phyloP scores from a whole-genome alignment of 2,329 filamentous ascomycete genomes.

The Aspergillus sp. region DNA sequence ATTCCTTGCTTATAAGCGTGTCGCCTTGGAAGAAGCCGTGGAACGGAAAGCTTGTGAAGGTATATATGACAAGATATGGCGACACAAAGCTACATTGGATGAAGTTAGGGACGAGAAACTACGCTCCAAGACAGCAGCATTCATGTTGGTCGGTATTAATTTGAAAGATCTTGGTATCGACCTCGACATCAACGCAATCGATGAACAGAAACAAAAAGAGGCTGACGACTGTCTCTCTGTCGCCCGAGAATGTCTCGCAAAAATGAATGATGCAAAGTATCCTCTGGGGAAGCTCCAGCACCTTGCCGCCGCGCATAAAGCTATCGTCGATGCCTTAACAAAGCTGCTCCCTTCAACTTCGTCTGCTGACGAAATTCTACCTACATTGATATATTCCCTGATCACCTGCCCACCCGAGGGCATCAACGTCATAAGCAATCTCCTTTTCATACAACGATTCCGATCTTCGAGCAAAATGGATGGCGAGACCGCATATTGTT shows the following conservation, averaged over 20 bases:
- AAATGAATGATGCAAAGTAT: conserved; percentile 83
- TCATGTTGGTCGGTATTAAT: conserved; percentile 87
- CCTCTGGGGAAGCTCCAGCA: conserved; percentile 88
- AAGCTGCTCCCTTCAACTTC: conserved; percentile 66
- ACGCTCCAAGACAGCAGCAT: conserved; percentile 84
- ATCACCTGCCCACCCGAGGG: conserved; percentile 84
- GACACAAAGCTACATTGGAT: conserved; percentile 85
- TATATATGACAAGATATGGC: conserved; percentile 83
- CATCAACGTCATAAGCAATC: conserved; percentile 86
- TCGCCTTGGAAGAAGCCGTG: conserved; percentile 81
- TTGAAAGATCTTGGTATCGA: conserved; percentile 79
- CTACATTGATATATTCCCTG: conserved; percentile 91
- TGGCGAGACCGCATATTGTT: conserved; percentile 90
- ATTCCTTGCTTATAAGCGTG: conserved; percentile 70
- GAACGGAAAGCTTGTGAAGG: conserved; percentile 81
- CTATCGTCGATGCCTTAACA: conserved; percentile 81
- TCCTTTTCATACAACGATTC: conserved; percentile 92
- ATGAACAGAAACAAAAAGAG: conserved; percentile 58
- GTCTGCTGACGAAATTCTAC: conserved; percentile 94
- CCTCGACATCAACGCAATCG: conserved; percentile 50
- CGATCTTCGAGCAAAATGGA: conserved; percentile 80
- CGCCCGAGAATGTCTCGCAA: conserved; percentile 66
- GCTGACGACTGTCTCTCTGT: conserved; percentile 68
- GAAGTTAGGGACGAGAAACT: conserved; percentile 93
- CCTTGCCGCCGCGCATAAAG: conserved; percentile 83